Conservation (phyloP, 352 stramenopile species). For the Pythium aristosporum region DNA sequence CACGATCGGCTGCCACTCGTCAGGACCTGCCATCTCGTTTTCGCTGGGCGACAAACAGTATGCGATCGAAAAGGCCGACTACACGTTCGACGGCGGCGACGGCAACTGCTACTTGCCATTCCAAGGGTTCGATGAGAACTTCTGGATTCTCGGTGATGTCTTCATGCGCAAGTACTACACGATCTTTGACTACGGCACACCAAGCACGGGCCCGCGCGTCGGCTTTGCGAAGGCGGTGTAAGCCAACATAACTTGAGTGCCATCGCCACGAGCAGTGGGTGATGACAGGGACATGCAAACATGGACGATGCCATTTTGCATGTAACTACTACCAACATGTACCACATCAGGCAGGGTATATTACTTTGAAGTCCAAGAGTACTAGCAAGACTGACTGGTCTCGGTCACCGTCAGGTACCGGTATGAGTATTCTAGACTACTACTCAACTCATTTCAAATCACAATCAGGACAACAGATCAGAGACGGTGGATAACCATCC, state of each 20-base stretch:
- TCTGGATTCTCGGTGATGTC: constrained; percentile 92
- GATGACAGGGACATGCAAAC: too few species aligned
- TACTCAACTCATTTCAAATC: too few species aligned
- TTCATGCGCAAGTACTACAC: constrained; percentile 97
- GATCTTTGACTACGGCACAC: constrained; percentile 89
- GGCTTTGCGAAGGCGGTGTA: constrained; percentile 81
- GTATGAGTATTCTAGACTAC: too few species aligned
- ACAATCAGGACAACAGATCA: too few species aligned
- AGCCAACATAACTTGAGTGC: background rate
- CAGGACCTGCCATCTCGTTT: constrained; percentile 92
- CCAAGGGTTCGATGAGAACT: constrained; percentile 91
- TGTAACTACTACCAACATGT: too few species aligned
- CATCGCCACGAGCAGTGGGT: too few species aligned
- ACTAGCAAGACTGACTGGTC: too few species aligned
- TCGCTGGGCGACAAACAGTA: constrained; percentile 90
- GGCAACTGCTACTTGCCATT: constrained; percentile 94
- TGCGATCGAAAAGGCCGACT: constrained; percentile 90
- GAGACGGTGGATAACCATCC: too few species aligned
- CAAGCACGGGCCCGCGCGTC: constrained; percentile 70
- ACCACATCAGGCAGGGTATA: too few species aligned
- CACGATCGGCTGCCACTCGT: constrained; percentile 89
- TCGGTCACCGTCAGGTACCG: too few species aligned
- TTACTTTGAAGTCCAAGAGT: too few species aligned
- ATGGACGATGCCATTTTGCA: too few species aligned
- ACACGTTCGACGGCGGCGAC: constrained; percentile 89